Percentiles rank a stretch among this genome's conserved stretches.
Conservation (phyloP, 176 grass and related monocot species). For the Eremochloa ophiuroides region DNA sequence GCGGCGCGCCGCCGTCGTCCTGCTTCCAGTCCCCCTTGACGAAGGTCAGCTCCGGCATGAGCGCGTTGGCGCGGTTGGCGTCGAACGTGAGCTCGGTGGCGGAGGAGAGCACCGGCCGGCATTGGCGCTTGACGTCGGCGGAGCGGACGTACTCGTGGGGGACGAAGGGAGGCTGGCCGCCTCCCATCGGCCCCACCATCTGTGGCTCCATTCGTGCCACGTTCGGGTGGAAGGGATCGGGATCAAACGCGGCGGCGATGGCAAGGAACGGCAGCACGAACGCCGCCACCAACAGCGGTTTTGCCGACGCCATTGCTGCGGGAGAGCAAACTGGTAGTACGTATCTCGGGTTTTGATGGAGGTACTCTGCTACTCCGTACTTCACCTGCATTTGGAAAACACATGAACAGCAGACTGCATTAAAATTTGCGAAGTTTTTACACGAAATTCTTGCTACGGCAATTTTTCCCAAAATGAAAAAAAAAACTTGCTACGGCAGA, state of each 20-base stretch:
- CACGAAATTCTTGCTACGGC: not conserved
- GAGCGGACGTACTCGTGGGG: conserved; percentile 64
- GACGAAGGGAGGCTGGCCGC: conserved; percentile 29
- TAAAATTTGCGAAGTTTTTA: not conserved
- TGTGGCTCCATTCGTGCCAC: not conserved
- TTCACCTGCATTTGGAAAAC: not conserved
- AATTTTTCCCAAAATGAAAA: no score
- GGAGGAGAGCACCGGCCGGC: conserved; percentile 49
- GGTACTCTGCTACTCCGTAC: not conserved
- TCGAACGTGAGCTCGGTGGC: conserved; percentile 48
- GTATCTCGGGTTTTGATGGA: not conserved
- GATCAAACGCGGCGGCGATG: conserved; percentile 20
- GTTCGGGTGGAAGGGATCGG: not conserved
- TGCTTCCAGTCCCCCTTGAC: conserved; percentile 70
- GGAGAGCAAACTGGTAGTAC: not conserved
- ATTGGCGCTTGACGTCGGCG: conserved; percentile 51
- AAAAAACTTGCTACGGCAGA: not conserved
- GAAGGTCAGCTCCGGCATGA: conserved; percentile 60
- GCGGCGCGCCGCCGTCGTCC: conserved; percentile 30
- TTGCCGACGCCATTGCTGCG: conserved; percentile 13
- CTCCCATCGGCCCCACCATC: not conserved
- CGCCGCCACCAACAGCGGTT: not conserved
- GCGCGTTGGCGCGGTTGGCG: conserved; percentile 43
- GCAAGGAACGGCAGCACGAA: conserved; percentile 21
- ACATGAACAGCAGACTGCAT: not conserved